Base-by-base conservation (phyloP, 2,329 filamentous ascomycete genomes). In the Ciborinia camelliae region DNA sequence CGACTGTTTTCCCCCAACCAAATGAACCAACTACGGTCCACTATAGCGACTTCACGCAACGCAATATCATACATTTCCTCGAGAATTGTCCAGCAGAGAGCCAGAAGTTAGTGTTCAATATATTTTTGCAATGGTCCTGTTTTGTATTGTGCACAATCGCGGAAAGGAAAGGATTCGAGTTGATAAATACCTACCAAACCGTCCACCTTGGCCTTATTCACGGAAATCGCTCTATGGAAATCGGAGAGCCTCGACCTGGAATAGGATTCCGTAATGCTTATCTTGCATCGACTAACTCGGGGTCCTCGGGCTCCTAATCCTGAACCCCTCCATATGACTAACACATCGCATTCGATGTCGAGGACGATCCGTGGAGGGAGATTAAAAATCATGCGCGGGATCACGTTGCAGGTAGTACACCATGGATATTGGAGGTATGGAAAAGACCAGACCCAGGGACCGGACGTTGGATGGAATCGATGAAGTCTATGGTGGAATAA, bases 201-300 rank as follows among this genome's bases (percentile, higher is more conserved):
- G 9, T 7, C 20, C 6, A 14, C 4, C 10, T 32, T 35, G 30
- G 2, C 1, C 3, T 20, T 23, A 14, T 52, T 35, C 20, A 30
- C n/a, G 12, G 4, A 2, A 2, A 3, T 4, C 0, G 30, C 5
- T 3, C 18, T 12, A 10, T 1, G 1, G 5, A 5, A 20, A 20
- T 30, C 28, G 23, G 4, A 3, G 1, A 47, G 2, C 45, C 4
- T 14, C 26, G 45, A 10, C 23, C 47, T 50, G 47, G 47, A 18
- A 50, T 9, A 23, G 3, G 2, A 26, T 18, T 51, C 48, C 1
- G 30, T 3, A 20, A n/a, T 52, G 5, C 50, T 37, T 2, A 4
- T 52, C 2, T 14, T 37, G 10, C 50, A 23, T 35, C 50, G 50
- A 12, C 50, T 30, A 15, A 52, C 30, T 7, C 20, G n/a, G 9